Evolutionary conservation across 306 rosid species (phyloP).

Genomic region (Fragaria vesca): DNA sequence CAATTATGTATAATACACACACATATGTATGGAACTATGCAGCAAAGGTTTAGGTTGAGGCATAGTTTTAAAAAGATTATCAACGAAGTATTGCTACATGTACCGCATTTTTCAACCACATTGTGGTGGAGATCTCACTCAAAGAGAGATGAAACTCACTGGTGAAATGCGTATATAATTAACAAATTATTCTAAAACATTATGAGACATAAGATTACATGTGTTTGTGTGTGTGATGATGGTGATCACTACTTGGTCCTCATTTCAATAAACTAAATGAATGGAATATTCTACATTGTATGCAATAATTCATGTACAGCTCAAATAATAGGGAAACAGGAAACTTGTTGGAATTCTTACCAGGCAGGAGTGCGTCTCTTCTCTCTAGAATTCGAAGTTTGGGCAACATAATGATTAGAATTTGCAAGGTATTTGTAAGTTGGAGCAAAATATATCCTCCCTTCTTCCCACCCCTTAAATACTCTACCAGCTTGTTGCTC

Average conservation of each 20-base stretch:
- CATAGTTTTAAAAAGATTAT: too few relatives aligned
- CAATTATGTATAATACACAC: background rate
- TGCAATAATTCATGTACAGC: background rate
- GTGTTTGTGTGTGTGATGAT: slow-evolving; percentile 6
- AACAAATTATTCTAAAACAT: background rate
- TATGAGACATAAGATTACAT: slow-evolving; percentile 7
- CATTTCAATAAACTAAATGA: slow-evolving; percentile 5
- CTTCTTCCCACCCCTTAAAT: slow-evolving; percentile 92
- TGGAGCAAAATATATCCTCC: slow-evolving; percentile 75
- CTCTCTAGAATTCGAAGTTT: slow-evolving; percentile 59
- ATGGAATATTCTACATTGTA: background rate
- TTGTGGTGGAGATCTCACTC: background rate
- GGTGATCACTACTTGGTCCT: slow-evolving; percentile 18
- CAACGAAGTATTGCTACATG: background rate
- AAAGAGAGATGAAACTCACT: background rate
- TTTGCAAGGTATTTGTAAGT: slow-evolving; percentile 84
- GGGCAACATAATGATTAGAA: slow-evolving; percentile 70
- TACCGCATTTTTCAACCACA: background rate
- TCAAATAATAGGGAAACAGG: slow-evolving; percentile 3
- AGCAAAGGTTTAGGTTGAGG: background rate
- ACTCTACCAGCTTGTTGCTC: slow-evolving; percentile 87
- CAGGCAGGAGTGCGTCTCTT: slow-evolving; percentile 90
- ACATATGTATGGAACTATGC: too few relatives aligned
- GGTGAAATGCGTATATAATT: background rate
- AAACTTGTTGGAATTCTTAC: slow-evolving; percentile 39